Base-by-base conservation (phyloP, 768 basidiomycete genomes). In the Naganishia vaughanmartiniae region DNA sequence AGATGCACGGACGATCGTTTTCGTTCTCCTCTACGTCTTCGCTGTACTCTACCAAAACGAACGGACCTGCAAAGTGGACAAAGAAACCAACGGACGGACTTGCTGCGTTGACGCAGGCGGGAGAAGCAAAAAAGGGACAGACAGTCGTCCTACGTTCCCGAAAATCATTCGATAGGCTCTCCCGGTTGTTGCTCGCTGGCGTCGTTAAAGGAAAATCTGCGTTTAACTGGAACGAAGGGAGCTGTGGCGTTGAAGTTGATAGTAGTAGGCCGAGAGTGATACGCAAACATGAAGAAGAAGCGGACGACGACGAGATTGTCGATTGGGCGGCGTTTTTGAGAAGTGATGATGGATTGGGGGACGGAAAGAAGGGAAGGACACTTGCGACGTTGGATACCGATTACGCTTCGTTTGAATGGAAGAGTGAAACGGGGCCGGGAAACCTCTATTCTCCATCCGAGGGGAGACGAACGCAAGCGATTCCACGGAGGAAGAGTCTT, bases 91-190 rank as follows among this genome's bases (percentile, higher is more conserved):
- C 42, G 10, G 42, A 42, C 42, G 17, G 42, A 42, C 39, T 15
- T 42, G 39, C 39, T 42, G 9, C 39, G 19, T n/a, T n/a, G n/a
- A 1, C 48, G 48, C 7, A 51, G 21, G 24, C n/a, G 14, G 48
- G 1, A 12, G n/a, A 51, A 4, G 48, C 21, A 51, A 12, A 26
- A 51, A 7, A 24, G 4, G 21, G 21, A 51, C 21, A 14, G 7
- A 21, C n/a, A 9, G 12, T n/a, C 48, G 48, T 51, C 48, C 17
- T 51, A 6, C 48, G 48, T 26, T 12, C 48, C 4, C 12, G 24
- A n/a, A 51, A 51, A 51, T 51, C 48, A 26, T 51, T 51, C 12
- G 48, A 51, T 51, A 51, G 48, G n/a, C 19, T 51, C n/a, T 51
- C 48, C 7, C 48, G 48, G 24, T 15, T n/a, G 24, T 24, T 51